Evolutionary conservation across 306 rosid genomes (phyloP).

Genomic region (Vicia sativa): DNA sequence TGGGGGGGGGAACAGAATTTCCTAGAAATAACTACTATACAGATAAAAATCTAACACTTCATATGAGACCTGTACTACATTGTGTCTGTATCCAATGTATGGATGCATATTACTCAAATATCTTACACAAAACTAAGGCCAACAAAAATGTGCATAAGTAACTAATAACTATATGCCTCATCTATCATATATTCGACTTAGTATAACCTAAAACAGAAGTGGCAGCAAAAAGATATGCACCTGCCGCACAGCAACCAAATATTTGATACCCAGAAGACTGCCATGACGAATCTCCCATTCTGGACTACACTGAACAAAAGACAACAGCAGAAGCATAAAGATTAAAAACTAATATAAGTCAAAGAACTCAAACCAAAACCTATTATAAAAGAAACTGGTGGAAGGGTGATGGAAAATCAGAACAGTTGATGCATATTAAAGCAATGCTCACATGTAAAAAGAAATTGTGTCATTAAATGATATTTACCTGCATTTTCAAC

Average conservation of each 20-base stretch:
- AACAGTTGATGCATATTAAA: conserved; percentile 20
- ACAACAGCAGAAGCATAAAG: conserved; percentile 51
- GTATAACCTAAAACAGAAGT: conserved; percentile 14
- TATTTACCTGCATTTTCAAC: conserved; percentile 95
- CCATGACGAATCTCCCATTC: conserved; percentile 99
- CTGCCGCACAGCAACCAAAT: conserved; percentile 94
- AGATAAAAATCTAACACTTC: conserved; percentile 3
- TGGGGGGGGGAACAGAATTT: not conserved
- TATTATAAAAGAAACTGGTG: conserved; percentile 1
- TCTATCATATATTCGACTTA: conserved; percentile 10
- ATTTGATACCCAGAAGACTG: conserved; percentile 91
- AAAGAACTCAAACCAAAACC: conserved; percentile 12
- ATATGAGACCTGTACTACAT: conserved; percentile 21
- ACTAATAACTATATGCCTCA: conserved; percentile 15
- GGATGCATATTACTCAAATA: conserved; percentile 23
- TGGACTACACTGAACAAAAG: conserved; percentile 91
- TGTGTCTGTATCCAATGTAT: conserved; percentile 10
- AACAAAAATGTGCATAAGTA: conserved; percentile 1
- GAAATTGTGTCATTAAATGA: conserved; percentile 38
- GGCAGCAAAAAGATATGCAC: conserved; percentile 46
- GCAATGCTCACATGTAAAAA: conserved; percentile 27
- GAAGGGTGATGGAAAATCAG: conserved; percentile 8
- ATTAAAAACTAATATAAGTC: conserved; percentile 42
- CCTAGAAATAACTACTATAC: not conserved
- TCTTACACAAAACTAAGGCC: conserved; percentile 26